Percentiles rank a stretch among this genome's conserved stretches.
phyloP scores from a whole-genome alignment of 768 basidiomycete genomes.

The Lactarius hatsudake region DNA sequence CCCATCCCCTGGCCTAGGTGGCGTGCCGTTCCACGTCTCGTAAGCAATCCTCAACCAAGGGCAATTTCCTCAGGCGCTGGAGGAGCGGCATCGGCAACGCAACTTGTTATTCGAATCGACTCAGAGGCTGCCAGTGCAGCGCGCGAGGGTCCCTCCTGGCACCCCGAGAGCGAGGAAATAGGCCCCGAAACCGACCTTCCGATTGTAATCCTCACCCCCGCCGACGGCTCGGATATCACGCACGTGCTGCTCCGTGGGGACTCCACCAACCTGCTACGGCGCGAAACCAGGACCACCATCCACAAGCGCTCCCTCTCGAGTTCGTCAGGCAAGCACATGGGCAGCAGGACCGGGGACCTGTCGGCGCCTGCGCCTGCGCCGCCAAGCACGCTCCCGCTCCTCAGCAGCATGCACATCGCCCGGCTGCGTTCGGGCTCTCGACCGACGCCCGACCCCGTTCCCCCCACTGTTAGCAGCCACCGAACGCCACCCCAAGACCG shows the following conservation, averaged over 20 bases:
- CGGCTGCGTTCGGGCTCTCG: constrained; percentile 15
- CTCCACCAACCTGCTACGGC: neutral
- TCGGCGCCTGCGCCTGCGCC: neutral
- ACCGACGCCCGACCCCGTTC: neutral
- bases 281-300: neutral
- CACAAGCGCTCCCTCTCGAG: neutral
- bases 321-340: neutral
- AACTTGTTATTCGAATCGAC: neutral
- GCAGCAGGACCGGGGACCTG: neutral
- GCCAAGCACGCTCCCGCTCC: neutral
- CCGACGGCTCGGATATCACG: no score
- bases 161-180: neutral
- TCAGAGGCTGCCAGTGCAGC: neutral
- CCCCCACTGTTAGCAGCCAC: neutral
- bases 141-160: neutral
- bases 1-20: neutral
- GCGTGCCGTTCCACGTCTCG: neutral
- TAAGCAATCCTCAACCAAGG: no score
- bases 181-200: neutral
- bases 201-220: neutral
- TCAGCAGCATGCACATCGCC: constrained; percentile 1
- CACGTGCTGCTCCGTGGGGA: neutral
- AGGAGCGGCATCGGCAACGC: neutral
- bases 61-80: neutral
- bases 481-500: constrained; percentile 2